Base-by-base conservation (phyloP, 225 moss, liverwort and hornwort genomes). In the Pseudoscleropodium purum region DNA sequence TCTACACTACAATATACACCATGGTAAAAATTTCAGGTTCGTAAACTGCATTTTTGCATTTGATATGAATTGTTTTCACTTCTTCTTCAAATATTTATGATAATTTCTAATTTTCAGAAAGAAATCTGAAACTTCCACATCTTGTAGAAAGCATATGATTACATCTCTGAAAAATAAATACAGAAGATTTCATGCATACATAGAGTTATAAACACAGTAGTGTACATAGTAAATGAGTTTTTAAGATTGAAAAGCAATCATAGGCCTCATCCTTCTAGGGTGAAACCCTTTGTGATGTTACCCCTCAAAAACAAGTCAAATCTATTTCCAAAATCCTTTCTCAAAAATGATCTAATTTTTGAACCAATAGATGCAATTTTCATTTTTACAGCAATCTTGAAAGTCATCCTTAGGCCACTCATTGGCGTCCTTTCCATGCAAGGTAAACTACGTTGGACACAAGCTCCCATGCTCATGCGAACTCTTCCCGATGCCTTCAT, bases 301-400 rank as follows among this genome's bases (percentile, higher is more conserved):
- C 16, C 4, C 17, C 10, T n/a, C 10, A n/a, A 26, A 6, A 2
- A 79, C 5, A 26, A 79, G 11, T 15, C 4, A 15, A 3, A 27
- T 57, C 1, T 25, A 27, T 79, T 4, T 7, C 1, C 3, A n/a
- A 56, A 1, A 0, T 27, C 16, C 18, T n/a, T 56, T 3, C 1
- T 3, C 6, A 3, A 79, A 37, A 26, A 56, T 56, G 15, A n/a
- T 17, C 2, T 56, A 4, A n/a, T n/a, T 57, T n/a, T 57, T n/a
- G 10, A 26, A 79, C 15, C 10, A 76, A 14, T 8, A 4, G 1
- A 4, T 79, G 10, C 56, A n/a, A 16, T 26, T 16, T 79, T 56
- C n/a, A 79, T n/a, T 79, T 26, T n/a, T 37, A 15, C 27, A 57
- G 4, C 6, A 25, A 16, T 14, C 23, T 52, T 52, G 11, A 13